Conservation (phyloP, 2,329 filamentous ascomycete genomes). For the Trichoderma gracile region DNA sequence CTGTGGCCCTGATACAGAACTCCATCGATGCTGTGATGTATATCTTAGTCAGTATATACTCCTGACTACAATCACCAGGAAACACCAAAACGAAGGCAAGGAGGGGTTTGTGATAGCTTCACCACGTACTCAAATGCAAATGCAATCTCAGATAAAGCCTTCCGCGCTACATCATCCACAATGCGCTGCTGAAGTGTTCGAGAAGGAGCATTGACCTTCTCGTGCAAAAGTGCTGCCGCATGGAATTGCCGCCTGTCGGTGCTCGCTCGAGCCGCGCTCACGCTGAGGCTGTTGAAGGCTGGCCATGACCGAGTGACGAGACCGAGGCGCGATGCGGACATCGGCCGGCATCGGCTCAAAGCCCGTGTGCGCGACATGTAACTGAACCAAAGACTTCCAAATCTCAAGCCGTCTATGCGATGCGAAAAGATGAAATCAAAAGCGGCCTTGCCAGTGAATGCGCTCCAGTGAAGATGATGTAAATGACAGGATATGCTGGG, state of each 20-base stretch:
- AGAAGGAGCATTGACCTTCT: neutral
- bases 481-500: neutral
- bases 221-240: neutral
- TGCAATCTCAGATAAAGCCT: conserved; percentile 38
- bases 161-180: conserved; percentile 29
- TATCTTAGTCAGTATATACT: neutral
- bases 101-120: neutral
- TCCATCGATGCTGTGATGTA: conserved; percentile 69
- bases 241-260: neutral
- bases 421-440: neutral
- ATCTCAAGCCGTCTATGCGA: no score
- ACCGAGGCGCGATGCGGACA: conserved; percentile 1
- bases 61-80: neutral
- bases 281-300: neutral
- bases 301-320: neutral
- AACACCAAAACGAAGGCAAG: no score
- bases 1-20: conserved; percentile 84
- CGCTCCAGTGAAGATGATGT: neutral
- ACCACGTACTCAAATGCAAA: conserved; percentile 43
- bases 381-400: neutral
- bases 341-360: conserved; percentile 20
- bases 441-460: neutral
- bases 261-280: neutral
- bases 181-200: neutral
- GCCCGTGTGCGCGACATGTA: conserved; percentile 7